Conservation (phyloP, 2,329 filamentous ascomycete genomes). For the Xylariaceae sp. region DNA sequence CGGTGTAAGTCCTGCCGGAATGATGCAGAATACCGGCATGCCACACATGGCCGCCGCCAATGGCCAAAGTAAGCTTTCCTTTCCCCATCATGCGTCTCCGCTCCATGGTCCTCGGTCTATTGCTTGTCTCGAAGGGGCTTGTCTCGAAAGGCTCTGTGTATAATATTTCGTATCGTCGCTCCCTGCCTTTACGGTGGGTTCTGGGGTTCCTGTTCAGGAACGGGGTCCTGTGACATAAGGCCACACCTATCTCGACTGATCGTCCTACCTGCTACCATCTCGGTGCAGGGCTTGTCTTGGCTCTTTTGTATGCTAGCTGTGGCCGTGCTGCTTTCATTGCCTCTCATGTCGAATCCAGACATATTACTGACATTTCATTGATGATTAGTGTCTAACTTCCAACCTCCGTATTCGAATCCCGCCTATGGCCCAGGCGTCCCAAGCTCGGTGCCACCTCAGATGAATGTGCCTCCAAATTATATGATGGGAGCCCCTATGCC, state of each 20-base stretch:
- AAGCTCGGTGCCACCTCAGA: constrained; percentile 46
- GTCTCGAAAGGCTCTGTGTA: constrained; percentile 5
- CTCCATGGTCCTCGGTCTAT: constrained; percentile 16
- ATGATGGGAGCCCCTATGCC: constrained; percentile 50
- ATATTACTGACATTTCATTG: constrained; percentile 32
- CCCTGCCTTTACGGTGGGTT: constrained; percentile 14
- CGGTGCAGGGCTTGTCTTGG: neutral
- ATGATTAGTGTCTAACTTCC: constrained; percentile 50
- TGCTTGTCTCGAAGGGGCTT: constrained; percentile 4
- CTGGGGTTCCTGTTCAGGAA: constrained; percentile 17
- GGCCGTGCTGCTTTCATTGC: constrained; percentile 9
- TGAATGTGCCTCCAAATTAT: constrained; percentile 48
- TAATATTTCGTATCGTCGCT: constrained; percentile 18
- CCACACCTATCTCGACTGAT: constrained; percentile 3
- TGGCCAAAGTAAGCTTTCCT: constrained; percentile 52
- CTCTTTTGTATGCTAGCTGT: constrained; percentile 5
- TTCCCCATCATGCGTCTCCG: constrained; percentile 26
- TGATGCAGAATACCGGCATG: constrained; percentile 62
- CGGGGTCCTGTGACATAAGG: constrained; percentile 13
- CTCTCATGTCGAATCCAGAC: constrained; percentile 14
- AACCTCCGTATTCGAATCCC: constrained; percentile 54
- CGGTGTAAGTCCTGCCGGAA: constrained; percentile 49
- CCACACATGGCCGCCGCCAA: constrained; percentile 53
- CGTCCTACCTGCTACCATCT: constrained; percentile 14
- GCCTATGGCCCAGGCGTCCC: constrained; percentile 54